phyloP scores from a whole-genome alignment of 2,329 filamentous ascomycete genomes.

The Cladophialophora bantiana region DNA sequence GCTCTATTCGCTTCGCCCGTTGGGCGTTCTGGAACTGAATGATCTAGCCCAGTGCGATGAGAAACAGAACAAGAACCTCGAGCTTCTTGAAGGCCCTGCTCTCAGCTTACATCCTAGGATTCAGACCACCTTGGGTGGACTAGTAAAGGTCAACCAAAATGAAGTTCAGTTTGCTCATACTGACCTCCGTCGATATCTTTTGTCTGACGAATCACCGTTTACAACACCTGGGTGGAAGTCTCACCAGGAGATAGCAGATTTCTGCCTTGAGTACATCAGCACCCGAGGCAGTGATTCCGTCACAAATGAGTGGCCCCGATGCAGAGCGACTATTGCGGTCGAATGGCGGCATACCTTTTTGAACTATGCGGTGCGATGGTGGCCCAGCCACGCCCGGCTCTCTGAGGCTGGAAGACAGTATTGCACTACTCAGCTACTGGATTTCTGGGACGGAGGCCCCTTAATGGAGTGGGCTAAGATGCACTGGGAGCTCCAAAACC shows the following conservation, averaged over 20 bases:
- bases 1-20: background rate
- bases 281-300: background rate
- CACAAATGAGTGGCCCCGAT: background rate
- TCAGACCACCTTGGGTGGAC: background rate
- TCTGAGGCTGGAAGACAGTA: background rate
- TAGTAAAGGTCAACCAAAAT: background rate
- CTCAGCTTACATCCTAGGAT: background rate
- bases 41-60: background rate
- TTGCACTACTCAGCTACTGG: background rate
- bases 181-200: background rate
- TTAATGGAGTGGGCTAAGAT: background rate
- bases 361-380: background rate
- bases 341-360: background rate
- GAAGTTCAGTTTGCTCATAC: background rate
- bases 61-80: background rate
- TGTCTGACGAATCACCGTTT: background rate
- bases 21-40: background rate
- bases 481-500: background rate
- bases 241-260: background rate
- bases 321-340: background rate
- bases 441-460: background rate
- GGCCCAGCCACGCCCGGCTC: background rate
- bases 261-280: background rate
- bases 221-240: background rate
- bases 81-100: background rate